Conservation (phyloP, 73 alveolate genomes). For the Tetrahymena malaccensis region DNA sequence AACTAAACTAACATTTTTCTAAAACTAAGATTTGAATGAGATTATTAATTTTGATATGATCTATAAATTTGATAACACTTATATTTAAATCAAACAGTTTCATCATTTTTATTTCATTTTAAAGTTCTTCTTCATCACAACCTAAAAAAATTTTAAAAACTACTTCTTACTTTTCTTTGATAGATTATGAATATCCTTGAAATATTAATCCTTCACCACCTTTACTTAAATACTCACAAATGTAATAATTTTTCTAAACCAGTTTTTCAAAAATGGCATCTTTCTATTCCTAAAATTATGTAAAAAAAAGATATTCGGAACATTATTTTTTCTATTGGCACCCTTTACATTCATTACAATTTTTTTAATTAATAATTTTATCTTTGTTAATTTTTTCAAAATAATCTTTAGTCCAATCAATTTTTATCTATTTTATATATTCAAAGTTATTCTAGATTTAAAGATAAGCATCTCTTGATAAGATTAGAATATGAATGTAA, state of each 20-base stretch:
- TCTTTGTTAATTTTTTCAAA: no score
- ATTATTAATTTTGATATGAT: background rate
- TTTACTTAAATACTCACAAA: background rate
- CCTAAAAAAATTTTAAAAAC: background rate
- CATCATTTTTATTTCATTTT: background rate
- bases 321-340: background rate
- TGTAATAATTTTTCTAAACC: background rate
- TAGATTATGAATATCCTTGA: background rate
- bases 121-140: background rate
- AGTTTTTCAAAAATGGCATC: no score
- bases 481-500: no score
- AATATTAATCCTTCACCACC: background rate
- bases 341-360: background rate
- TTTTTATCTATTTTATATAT: background rate
- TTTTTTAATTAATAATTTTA: no score
- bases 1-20: background rate
- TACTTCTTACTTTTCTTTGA: background rate
- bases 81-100: background rate
- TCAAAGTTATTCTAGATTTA: background rate
- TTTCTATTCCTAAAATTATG: background rate
- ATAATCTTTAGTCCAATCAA: no score
- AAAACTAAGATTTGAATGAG: background rate
- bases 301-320: background rate
- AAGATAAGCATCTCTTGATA: background rate
- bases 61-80: background rate